Evolutionary conservation across 768 basidiomycete species (phyloP), one percentile per base, ranked within the genome.

Genomic region (Russula earlei): DNA sequence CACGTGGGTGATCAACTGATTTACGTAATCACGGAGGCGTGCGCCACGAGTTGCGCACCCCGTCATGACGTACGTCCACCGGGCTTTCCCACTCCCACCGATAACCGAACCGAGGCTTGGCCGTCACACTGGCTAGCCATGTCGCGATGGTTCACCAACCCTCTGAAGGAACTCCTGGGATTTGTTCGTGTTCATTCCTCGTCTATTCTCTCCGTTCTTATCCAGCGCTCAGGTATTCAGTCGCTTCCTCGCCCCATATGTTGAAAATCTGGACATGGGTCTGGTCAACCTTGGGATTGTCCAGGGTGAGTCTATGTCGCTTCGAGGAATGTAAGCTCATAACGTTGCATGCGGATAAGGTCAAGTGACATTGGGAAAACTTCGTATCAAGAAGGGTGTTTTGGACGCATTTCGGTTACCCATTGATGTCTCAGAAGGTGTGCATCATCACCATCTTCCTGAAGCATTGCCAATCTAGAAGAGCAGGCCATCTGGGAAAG

Each of bases 361-460:
- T 40, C 84, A 87, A 70, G 69, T 91, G 48, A 87, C 84, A 7
- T 75, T 96, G 50, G 78, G 81, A 27, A 86, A 89, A 63, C 71
- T 99, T 47, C 85, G 84, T 51, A 77, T 99, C 62, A 98, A 95
- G 74, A 92, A 85, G 70, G 87, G 89, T 42, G 92, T 89, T 0
- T 74, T 99, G 47, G 96, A 98, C 71, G 92, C 95, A 68, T 96
- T 98, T 69, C 80, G 91, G 55, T 75, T 99, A 20, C 96, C 96
- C 0, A 83, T 99, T 1, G 94, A 98, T 74, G 92, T 99, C 11
- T 73, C 89, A 11, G 91, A 97, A 76, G 96, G 93, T 87, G 43
- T 19, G 56, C 50, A 20, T 38, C 17, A 11, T 51, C 17, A 15
- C 10, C 40, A 20, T 34, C 29, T 4, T 20, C 22, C n/a, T 24